Conservation (phyloP, 2,329 filamentous ascomycete species). For the Pezicula neosporulosa region DNA sequence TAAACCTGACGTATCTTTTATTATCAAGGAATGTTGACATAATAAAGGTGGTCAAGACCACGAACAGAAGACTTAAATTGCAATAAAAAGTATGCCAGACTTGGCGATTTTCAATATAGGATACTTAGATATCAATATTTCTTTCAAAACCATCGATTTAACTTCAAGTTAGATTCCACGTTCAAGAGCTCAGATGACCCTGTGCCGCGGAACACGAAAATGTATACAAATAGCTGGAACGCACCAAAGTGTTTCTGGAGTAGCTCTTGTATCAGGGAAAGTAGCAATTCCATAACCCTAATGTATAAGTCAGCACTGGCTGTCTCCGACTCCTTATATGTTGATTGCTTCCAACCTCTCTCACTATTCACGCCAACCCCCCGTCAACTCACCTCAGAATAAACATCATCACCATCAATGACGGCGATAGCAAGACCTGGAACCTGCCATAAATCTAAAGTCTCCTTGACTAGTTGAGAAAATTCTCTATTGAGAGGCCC, state of each 20-base stretch:
- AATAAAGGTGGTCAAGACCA: too few species aligned
- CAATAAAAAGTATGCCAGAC: too few species aligned
- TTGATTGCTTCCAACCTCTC: background rate
- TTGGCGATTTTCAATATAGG: too few species aligned
- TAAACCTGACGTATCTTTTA: too few species aligned
- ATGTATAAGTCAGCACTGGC: background rate
- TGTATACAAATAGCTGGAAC: too few species aligned
- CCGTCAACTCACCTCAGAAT: constrained; percentile 32
- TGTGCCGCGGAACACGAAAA: too few species aligned
- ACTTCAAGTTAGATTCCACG: too few species aligned
- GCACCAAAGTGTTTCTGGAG: constrained; percentile 45
- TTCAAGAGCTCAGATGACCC: too few species aligned
- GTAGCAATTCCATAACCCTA: constrained; percentile 36
- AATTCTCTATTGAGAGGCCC: constrained; percentile 17
- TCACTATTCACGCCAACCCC: background rate
- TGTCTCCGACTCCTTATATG: background rate
- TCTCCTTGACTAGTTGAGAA: constrained; percentile 20
- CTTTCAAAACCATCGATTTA: too few species aligned
- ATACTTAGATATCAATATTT: too few species aligned
- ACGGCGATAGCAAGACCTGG: constrained; percentile 47
- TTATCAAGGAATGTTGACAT: too few species aligned
- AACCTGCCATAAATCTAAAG: constrained; percentile 40
- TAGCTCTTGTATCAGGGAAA: constrained; percentile 35
- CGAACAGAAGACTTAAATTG: too few species aligned
- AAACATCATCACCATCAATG: constrained; percentile 40